Evolutionary conservation across 2,329 filamentous ascomycete genomes (phyloP), one percentile per base, ranked within the genome.

Genomic region (Pyricularia sp.): DNA sequence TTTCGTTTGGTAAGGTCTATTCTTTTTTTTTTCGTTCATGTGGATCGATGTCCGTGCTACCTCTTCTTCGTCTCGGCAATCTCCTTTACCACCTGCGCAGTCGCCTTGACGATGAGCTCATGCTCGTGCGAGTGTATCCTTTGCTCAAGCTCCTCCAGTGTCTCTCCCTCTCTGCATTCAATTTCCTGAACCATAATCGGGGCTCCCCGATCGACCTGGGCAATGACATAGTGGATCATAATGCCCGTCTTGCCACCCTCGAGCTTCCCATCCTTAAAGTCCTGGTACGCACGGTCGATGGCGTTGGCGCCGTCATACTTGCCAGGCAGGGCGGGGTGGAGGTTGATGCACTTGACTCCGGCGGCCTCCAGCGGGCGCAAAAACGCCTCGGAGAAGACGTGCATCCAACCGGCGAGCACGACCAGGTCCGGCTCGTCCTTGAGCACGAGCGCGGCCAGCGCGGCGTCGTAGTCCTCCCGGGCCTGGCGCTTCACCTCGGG

Each of bases 401-500:
- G 88, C 91, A 96, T 96, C 83, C 90, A 96, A 2, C 92, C 91
- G 3, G 90, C 88, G 69, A 92, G 89, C 9, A 94, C 88, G 62
- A 96, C 85, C 65, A 96, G 75, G 65, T 93, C 84, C 0, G 91
- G 91, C 65, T 76, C 76, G 68, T 88, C 83, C 4, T 76, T 73
- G 28, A 93, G 78, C 64, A 96, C 82, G 66, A 88, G 80, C 57
- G 81, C 75, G 0, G 90, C 89, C 67, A 96, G 79, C 59, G 90
- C 89, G 16, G 85, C 83, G 73, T 96, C 91, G 74, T 94, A 96
- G 64, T 80, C 80, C 61, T 81, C 77, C 28, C 91, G 84, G 1
- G 85, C 88, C 57, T 83, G 80, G 19, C 77, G 70, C 73, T 86
- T 66, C 75, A 78, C 74, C 24, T 71, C 69, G 22, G 83, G 76